phyloP scores from a whole-genome alignment of 352 stramenopile species.

The Phytopythium aichiense region DNA sequence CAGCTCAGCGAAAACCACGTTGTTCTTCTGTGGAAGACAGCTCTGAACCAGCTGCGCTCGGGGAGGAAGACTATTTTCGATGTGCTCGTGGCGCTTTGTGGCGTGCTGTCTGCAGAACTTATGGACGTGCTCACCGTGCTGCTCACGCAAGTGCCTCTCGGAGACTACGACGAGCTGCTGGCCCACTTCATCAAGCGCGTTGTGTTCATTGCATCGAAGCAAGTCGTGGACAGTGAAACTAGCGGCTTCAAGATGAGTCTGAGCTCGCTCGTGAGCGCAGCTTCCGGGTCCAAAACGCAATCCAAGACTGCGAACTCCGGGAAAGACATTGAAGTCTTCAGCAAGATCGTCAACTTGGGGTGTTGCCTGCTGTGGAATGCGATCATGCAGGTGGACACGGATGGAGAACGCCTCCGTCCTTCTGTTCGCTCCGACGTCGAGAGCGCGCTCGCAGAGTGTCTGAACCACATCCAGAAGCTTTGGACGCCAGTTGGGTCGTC shows the following conservation, averaged over 20 bases:
- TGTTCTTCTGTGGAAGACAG: slow-evolving; percentile 72
- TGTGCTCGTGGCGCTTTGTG: slow-evolving; percentile 63
- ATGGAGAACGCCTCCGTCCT: slow-evolving; percentile 15
- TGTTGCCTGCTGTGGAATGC: slow-evolving; percentile 81
- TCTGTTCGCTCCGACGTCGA: slow-evolving; percentile 51
- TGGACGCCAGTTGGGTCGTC: slow-evolving; percentile 43
- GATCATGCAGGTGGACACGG: slow-evolving; percentile 35
- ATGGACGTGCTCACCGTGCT: slow-evolving; percentile 74
- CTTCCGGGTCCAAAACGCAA: slow-evolving; percentile 40
- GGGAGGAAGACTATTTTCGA: slow-evolving; percentile 71
- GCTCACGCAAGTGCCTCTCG: slow-evolving; percentile 63
- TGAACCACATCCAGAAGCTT: slow-evolving; percentile 68
- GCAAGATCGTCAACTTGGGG: slow-evolving; percentile 68
- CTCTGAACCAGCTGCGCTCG: slow-evolving; percentile 59
- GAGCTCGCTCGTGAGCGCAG: slow-evolving; percentile 54
- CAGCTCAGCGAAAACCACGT: slow-evolving; percentile 66
- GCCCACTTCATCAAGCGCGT: slow-evolving; percentile 78
- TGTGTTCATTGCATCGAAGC: slow-evolving; percentile 67
- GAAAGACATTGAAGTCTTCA: slow-evolving; percentile 68
- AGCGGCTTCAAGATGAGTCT: slow-evolving; percentile 68
- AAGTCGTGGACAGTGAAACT: slow-evolving; percentile 63
- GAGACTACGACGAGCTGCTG: slow-evolving; percentile 74
- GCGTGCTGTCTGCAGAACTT: slow-evolving; percentile 62
- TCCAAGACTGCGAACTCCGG: slow-evolving; percentile 36
- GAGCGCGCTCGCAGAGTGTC: slow-evolving; percentile 54